A percentile compares a stretch with the other conserved stretches of the same genome.
Evolutionary conservation across 1,139 yeast species (phyloP).

Genomic region (Diutina rugosa): DNA sequence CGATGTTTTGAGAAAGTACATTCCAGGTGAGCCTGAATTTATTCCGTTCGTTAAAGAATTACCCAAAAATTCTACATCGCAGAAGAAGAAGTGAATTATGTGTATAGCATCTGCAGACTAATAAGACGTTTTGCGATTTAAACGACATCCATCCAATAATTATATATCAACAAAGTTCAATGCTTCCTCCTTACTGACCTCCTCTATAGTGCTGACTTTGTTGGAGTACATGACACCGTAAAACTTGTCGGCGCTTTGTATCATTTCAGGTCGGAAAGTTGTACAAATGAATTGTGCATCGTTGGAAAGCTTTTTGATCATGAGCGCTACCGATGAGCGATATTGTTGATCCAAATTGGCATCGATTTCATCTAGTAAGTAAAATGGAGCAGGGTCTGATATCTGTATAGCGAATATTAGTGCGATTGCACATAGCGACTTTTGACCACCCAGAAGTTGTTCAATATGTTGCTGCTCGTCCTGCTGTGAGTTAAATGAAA

Average conservation of each 20-base stretch:
- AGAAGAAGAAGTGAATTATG: conserved; percentile 42
- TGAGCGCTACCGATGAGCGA: conserved; percentile 73
- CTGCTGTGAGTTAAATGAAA: conserved; percentile 76
- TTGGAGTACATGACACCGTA: conserved; percentile 80
- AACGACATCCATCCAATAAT: not conserved
- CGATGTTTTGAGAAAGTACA: conserved; percentile 86
- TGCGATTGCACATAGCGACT: conserved; percentile 88
- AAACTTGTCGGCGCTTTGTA: conserved; percentile 74
- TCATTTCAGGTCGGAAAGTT: conserved; percentile 88
- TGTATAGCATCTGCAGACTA: not conserved
- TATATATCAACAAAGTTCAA: conserved; percentile 51
- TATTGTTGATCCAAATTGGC: conserved; percentile 92
- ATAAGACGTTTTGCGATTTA: not conserved
- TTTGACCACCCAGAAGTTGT: conserved; percentile 93
- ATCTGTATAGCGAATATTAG: conserved; percentile 85
- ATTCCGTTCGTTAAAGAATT: conserved; percentile 81
- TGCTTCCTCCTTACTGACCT: conserved; percentile 64
- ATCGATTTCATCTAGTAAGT: conserved; percentile 90
- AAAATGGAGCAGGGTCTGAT: conserved; percentile 96
- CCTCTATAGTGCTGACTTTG: conserved; percentile 69
- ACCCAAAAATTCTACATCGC: conserved; percentile 87
- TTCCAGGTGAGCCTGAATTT: conserved; percentile 98
- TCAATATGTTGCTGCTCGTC: conserved; percentile 85
- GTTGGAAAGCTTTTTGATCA: conserved; percentile 52
- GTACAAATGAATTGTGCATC: conserved; percentile 90